Conservation (phyloP, 164 flowering plant genomes). For the Echeveria elegans region DNA sequence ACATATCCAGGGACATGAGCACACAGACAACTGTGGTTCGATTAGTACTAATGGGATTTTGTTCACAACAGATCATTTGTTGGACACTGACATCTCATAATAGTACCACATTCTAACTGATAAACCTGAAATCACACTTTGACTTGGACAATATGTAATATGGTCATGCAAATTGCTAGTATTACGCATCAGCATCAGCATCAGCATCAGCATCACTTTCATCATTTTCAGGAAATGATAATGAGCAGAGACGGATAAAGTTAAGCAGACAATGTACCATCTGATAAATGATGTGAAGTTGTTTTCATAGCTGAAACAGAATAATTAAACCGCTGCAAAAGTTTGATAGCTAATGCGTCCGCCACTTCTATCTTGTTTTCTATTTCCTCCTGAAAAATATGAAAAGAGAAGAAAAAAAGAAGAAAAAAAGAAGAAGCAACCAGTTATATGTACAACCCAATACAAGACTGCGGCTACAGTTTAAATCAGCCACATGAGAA, state of each 20-base stretch:
- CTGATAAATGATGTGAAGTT: constrained; percentile 67
- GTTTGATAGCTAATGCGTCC: constrained; percentile 85
- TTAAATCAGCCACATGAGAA: not conserved
- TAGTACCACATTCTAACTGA: not conserved
- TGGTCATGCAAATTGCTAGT: too few species aligned
- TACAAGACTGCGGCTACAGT: not conserved
- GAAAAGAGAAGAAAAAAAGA: constrained; percentile 18
- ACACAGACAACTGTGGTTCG: not conserved
- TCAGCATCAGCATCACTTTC: too few species aligned
- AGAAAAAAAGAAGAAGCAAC: not conserved
- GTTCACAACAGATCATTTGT: not conserved
- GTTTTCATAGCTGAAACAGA: constrained; percentile 82
- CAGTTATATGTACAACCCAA: not conserved
- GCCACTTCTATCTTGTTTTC: constrained; percentile 93
- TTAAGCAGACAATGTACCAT: constrained; percentile 36
- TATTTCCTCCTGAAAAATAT: constrained; percentile 72
- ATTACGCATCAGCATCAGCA: too few species aligned
- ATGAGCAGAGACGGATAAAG: not conserved
- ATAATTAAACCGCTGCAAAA: constrained; percentile 79
- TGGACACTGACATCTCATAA: not conserved
- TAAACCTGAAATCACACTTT: too few species aligned
- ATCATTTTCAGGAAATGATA: not conserved
- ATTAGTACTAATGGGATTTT: not conserved
- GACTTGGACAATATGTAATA: too few species aligned
- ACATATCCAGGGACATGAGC: too few species aligned